A percentile compares a stretch with the other conserved stretches of the same genome.
phyloP scores from a whole-genome alignment of 2,329 filamentous ascomycete genomes.

The Colletotrichum filicis region DNA sequence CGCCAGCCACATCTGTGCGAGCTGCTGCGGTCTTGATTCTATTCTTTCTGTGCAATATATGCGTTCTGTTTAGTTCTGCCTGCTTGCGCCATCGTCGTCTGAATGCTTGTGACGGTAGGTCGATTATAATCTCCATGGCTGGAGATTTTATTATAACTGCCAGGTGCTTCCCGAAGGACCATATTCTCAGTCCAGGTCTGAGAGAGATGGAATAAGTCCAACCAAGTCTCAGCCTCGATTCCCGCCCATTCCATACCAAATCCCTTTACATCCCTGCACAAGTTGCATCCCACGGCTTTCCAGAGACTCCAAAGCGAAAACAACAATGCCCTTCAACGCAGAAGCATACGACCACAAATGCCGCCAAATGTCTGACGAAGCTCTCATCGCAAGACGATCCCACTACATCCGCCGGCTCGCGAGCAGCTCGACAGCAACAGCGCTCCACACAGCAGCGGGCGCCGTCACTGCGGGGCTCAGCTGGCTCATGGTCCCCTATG shows the following conservation, averaged over 20 bases:
- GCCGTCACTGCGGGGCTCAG: constrained; percentile 44
- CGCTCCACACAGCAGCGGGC: constrained; percentile 49
- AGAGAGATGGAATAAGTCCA: not conserved
- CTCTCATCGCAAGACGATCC: constrained; percentile 47
- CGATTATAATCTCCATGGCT: not conserved
- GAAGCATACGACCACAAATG: constrained; percentile 52
- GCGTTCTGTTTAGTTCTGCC: not conserved
- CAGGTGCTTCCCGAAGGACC: not conserved
- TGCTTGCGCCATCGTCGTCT: not conserved
- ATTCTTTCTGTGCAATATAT: not conserved
- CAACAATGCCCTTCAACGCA: constrained; percentile 53
- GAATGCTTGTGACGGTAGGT: not conserved
- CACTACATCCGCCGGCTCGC: constrained; percentile 55
- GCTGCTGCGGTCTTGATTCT: not conserved
- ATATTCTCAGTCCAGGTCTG: not conserved
- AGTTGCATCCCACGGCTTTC: not conserved
- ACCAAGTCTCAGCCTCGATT: not conserved
- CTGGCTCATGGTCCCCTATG: constrained; percentile 4
- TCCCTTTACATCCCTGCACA: not conserved
- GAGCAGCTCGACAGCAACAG: constrained; percentile 46
- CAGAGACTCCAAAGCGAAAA: not conserved
- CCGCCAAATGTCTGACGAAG: constrained; percentile 46
- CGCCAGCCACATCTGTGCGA: not conserved
- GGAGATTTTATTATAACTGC: not conserved
- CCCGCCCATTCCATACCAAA: not conserved